Conservation (phyloP, 2,329 filamentous ascomycete species). For the Pseudogymnoascus sp. region DNA sequence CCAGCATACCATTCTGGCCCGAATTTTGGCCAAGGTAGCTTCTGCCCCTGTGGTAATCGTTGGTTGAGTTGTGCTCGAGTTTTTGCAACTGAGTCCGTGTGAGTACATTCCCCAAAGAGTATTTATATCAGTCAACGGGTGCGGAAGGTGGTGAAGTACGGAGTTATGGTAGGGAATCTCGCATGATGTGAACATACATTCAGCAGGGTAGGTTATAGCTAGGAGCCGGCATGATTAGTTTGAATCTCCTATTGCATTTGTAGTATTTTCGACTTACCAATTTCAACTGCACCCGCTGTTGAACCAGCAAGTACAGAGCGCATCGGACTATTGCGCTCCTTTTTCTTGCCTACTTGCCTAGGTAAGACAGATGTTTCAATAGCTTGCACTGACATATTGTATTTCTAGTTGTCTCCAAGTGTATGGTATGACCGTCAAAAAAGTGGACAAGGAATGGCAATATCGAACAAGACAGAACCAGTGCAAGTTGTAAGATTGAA, state of each 20-base stretch:
- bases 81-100: slow-evolving; percentile 60
- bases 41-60: slow-evolving; percentile 70
- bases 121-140: neutral
- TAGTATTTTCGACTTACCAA: slow-evolving; percentile 50
- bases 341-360: slow-evolving; percentile 27
- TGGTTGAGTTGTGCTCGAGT: slow-evolving; percentile 90
- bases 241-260: neutral
- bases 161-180: neutral
- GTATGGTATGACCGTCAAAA: neutral
- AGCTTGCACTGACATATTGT: neutral
- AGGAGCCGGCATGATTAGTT: neutral
- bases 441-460: neutral
- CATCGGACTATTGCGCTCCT: slow-evolving; percentile 62
- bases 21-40: slow-evolving; percentile 91
- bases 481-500: neutral
- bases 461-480: neutral
- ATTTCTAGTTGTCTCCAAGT: neutral
- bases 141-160: neutral
- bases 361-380: neutral
- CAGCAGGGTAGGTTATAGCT: slow-evolving; percentile 90
- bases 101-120: neutral
- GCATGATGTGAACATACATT: slow-evolving; percentile 53
- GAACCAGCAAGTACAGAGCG: slow-evolving; percentile 89
- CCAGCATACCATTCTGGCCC: slow-evolving; percentile 95
- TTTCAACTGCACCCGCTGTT: slow-evolving; percentile 87